A percentile compares a stretch with the other conserved stretches of the same genome.
phyloP scores from a whole-genome alignment of 1,284 basidiomycete genomes.

The Hemileccinum hortonii region DNA sequence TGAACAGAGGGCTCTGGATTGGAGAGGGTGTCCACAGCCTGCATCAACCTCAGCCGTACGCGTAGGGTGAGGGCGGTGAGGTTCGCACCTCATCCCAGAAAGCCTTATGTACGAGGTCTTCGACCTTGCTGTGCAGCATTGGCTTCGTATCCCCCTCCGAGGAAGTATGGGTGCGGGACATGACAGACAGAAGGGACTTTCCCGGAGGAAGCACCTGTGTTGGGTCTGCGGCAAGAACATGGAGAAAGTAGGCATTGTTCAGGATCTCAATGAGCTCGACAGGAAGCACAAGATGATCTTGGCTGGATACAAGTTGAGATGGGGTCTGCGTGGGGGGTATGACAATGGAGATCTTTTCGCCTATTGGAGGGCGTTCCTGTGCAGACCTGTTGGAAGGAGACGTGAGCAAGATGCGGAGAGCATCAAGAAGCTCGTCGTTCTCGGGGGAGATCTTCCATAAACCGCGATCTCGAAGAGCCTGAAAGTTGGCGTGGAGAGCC shows the following conservation, averaged over 20 bases:
- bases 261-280: slow-evolving; percentile 52
- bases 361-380: neutral
- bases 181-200: slow-evolving; percentile 64
- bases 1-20: slow-evolving; percentile 45
- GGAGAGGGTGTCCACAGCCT: slow-evolving; percentile 47
- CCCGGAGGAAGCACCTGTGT: slow-evolving; percentile 59
- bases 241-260: slow-evolving; percentile 61
- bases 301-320: slow-evolving; percentile 32
- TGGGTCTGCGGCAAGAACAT: slow-evolving; percentile 60
- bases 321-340: slow-evolving; percentile 28
- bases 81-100: slow-evolving; percentile 69
- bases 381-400: too few relatives aligned
- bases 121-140: slow-evolving; percentile 49
- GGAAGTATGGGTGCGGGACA: slow-evolving; percentile 43
- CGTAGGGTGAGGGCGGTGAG: slow-evolving; percentile 4
- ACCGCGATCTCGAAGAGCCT: slow-evolving; percentile 30
- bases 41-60: slow-evolving; percentile 20
- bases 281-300: slow-evolving; percentile 41
- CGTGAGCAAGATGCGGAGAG: slow-evolving; percentile 22
- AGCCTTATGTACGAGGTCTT: slow-evolving; percentile 54
- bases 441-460: slow-evolving; percentile 34
- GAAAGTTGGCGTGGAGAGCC: slow-evolving; percentile 24
- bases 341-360: slow-evolving; percentile 19
- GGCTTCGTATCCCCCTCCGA: slow-evolving; percentile 26
- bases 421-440: slow-evolving; percentile 35